A percentile compares a stretch with the other conserved stretches of the same genome.
Evolutionary conservation across 805 yeast genomes (phyloP).

Genomic region (Lachancea sp.): DNA sequence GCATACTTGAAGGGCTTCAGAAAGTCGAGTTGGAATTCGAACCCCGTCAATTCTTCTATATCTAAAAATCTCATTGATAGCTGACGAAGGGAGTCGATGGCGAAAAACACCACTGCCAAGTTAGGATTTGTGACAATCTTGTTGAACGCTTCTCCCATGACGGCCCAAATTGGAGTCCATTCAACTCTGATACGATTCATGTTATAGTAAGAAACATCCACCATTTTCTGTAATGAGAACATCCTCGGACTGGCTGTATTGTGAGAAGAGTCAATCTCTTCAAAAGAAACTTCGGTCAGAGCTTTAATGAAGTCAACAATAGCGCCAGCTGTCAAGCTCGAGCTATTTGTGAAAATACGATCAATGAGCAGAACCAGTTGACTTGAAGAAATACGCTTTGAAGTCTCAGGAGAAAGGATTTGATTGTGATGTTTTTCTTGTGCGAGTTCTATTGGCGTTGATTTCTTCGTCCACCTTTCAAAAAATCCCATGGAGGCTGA

Average conservation of each 20-base stretch:
- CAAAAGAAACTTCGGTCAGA: slow-evolving; percentile 75
- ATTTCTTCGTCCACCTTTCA: slow-evolving; percentile 48
- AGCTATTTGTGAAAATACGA: slow-evolving; percentile 77
- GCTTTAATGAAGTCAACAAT: slow-evolving; percentile 85
- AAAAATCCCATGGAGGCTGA: slow-evolving; percentile 43
- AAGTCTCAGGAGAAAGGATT: slow-evolving; percentile 52
- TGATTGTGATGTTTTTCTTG: slow-evolving; percentile 67
- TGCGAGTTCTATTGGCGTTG: slow-evolving; percentile 60
- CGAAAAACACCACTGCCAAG: slow-evolving; percentile 73
- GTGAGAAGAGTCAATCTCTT: slow-evolving; percentile 86
- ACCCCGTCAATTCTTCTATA: slow-evolving; percentile 89
- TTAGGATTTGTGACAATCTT: slow-evolving; percentile 77
- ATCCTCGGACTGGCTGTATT: slow-evolving; percentile 78
- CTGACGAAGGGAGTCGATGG: slow-evolving; percentile 90
- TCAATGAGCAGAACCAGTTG: slow-evolving; percentile 78
- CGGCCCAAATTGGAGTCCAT: slow-evolving; percentile 94
- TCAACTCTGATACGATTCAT: slow-evolving; percentile 94
- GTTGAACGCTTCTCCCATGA: slow-evolving; percentile 85
- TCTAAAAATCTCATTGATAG: slow-evolving; percentile 87
- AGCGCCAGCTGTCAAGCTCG: slow-evolving; percentile 72
- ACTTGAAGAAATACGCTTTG: slow-evolving; percentile 52
- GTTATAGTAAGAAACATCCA: slow-evolving; percentile 95
- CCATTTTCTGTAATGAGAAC: slow-evolving; percentile 89
- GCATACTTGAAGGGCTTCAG: slow-evolving; percentile 84
- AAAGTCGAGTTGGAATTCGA: slow-evolving; percentile 92